Evolutionary conservation across 192 early-diverging fungal genomes (phyloP), one percentile per base, ranked within the genome.

Genomic region (Podochytrium sp.): DNA sequence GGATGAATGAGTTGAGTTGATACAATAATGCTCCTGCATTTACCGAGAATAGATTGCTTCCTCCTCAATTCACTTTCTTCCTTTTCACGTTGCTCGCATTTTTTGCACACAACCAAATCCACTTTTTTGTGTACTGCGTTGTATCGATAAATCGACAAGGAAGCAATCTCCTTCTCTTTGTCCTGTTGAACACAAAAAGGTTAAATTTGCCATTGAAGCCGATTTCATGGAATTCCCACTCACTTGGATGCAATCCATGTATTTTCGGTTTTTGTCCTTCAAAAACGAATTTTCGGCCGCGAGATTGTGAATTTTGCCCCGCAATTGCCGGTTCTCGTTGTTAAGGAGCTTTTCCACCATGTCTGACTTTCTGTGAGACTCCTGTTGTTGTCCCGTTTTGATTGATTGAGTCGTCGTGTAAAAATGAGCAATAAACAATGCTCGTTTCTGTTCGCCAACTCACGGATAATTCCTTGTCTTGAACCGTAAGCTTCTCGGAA

Each of bases 111-210:
- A n/a, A 39, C 35, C 3, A 58, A 29, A 2, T 85, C 82, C 47
- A 25, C 16, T 39, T 84, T 85, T 20, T 79, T 65, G 57, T 89
- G 87, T n/a, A 89, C 76, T 10, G 87, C 87, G 58, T 87, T 87
- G 78, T 85, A 83, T 12, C 85, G 77, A 71, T 89, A 87, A 12
- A 89, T 89, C 33, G 86, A 86, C 14, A 89, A 65, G 1, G 84
- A 86, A 4, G 83, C 80, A 38, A 89, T 87, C 55, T 82, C 80
- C 53, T 87, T 87, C 29, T 89, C 87, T 55, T 70, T 84, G 20
- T 89, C 87, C 85, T 89, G 51, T 18, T 6, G 12, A 41, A 34
- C 10, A 12, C 14, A 38, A 42, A 10, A 42, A 63, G 18, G 25
- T 23, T 16, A 29, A 40, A 20, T 32, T n/a, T 67, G 65, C 42